These are phyloP conservation scores for Neonectria coccinea DNA, from an alignment of 2,329 filamentous ascomycete genomes.

Conservation along the genomic window DNA sequence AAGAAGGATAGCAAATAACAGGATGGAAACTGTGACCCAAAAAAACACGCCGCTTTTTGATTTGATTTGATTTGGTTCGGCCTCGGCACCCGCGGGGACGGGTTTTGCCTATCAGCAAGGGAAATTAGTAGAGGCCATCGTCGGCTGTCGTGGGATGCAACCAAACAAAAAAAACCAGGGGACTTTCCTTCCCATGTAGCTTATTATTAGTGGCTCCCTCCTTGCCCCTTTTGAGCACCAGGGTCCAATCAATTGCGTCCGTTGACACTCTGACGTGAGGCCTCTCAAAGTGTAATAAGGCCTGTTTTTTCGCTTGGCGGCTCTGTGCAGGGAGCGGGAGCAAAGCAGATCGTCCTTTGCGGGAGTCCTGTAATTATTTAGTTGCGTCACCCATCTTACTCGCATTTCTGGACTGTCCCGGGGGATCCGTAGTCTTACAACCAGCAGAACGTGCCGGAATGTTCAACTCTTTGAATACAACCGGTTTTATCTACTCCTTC, in stretches of 20 bases:
- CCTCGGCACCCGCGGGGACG: constrained; percentile 7
- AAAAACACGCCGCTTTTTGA: neutral
- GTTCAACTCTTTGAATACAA: too few species aligned
- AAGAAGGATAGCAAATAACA: neutral
- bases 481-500: too few species aligned
- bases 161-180: neutral
- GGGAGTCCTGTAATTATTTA: too few species aligned
- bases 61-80: neutral
- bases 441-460: too few species aligned
- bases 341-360: too few species aligned
- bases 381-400: too few species aligned
- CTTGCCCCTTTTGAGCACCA: neutral
- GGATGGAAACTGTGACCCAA: too few species aligned
- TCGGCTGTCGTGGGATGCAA: neutral
- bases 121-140: constrained; percentile 3
- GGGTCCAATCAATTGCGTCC: neutral
- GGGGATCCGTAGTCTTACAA: neutral
- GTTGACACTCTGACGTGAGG: neutral
- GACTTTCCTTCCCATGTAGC: neutral
- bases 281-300: neutral
- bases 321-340: too few species aligned
- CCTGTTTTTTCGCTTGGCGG: too few species aligned
- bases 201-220: neutral
- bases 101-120: neutral
- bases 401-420: too few species aligned